Conservation (phyloP, 140 eudicot species). For the Stevia rebaudiana region DNA sequence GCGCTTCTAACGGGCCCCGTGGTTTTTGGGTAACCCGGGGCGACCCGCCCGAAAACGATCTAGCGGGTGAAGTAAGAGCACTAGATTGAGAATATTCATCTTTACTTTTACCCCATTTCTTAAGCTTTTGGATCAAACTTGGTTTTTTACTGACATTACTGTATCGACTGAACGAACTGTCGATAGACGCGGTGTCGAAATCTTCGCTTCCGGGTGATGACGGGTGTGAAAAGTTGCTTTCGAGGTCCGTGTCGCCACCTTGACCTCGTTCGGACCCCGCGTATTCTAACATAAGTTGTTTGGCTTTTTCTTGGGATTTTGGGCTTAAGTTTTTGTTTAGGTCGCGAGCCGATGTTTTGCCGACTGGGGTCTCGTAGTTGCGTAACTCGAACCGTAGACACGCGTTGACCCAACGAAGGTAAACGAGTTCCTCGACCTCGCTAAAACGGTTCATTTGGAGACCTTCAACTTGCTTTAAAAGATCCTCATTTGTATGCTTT, state of each 20-base stretch:
- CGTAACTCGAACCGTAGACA: constrained; percentile 83
- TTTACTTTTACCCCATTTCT: constrained; percentile 85
- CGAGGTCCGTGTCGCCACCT: constrained; percentile 94
- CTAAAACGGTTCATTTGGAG: constrained; percentile 97
- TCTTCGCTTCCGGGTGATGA: constrained; percentile 94
- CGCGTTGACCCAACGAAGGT: constrained; percentile 99
- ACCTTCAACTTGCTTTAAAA: constrained; percentile 91
- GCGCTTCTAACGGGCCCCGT: constrained; percentile 77
- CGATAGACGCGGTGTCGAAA: constrained; percentile 77
- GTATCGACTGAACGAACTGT: constrained; percentile 73
- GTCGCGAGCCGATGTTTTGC: constrained; percentile 90
- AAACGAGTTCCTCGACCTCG: constrained; percentile 96
- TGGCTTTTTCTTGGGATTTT: constrained; percentile 80
- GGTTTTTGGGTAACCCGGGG: constrained; percentile 61
- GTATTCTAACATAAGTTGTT: constrained; percentile 81
- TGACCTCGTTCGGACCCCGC: constrained; percentile 98
- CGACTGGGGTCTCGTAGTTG: constrained; percentile 75
- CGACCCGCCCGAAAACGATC: constrained; percentile 70
- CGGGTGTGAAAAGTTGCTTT: constrained; percentile 93
- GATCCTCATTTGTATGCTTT: constrained; percentile 74
- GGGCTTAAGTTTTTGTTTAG: constrained; percentile 85
- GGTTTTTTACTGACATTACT: constrained; percentile 74
- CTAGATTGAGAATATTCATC: constrained; percentile 87
- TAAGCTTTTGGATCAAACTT: constrained; percentile 67
- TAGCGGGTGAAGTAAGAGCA: constrained; percentile 70